Conservation (phyloP, 768 basidiomycete species). For the Rhizopogon sp. region DNA sequence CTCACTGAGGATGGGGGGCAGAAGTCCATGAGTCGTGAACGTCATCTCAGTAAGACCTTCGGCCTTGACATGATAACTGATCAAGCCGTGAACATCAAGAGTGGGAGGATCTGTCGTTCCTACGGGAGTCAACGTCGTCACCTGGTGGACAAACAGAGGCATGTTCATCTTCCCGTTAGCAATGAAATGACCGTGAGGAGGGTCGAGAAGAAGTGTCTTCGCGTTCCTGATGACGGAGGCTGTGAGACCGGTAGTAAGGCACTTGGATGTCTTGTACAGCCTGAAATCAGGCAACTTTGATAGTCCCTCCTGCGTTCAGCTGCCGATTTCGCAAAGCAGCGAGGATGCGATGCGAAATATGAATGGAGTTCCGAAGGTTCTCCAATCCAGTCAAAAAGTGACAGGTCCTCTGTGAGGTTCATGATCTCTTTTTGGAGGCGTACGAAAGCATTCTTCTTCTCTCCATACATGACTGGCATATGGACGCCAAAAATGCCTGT, state of each 20-base stretch:
- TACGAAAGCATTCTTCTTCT: slow-evolving; percentile 16
- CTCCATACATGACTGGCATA: slow-evolving; percentile 24
- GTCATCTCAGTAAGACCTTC: slow-evolving; percentile 11
- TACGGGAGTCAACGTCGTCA: background rate
- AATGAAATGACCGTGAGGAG: slow-evolving; percentile 24
- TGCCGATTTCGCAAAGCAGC: slow-evolving; percentile 12
- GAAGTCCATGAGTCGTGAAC: slow-evolving; percentile 10
- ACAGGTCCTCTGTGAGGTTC: slow-evolving; percentile 20
- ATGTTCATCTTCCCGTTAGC: slow-evolving; percentile 26
- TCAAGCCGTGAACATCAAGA: background rate
- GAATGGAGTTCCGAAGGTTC: slow-evolving; percentile 20
- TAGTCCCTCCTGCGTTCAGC: background rate
- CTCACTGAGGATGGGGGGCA: background rate
- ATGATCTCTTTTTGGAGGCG: slow-evolving; percentile 25
- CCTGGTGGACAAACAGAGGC: slow-evolving; percentile 7
- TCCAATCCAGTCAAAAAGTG: slow-evolving; percentile 24
- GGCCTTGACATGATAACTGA: slow-evolving; percentile 16
- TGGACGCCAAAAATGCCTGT: slow-evolving; percentile 21
- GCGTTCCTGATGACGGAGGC: slow-evolving; percentile 9
- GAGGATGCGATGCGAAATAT: slow-evolving; percentile 17
- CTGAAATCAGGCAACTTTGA: background rate
- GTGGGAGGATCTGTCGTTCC: background rate
- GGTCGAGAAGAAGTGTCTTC: slow-evolving; percentile 14
- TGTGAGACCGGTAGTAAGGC: slow-evolving; percentile 9
- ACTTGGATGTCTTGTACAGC: background rate